A percentile compares a stretch with the other conserved stretches of the same genome.
These are phyloP conservation scores for Oryza longistaminata DNA, from an alignment of 176 grass and related monocot species.

Conservation along the genomic window DNA sequence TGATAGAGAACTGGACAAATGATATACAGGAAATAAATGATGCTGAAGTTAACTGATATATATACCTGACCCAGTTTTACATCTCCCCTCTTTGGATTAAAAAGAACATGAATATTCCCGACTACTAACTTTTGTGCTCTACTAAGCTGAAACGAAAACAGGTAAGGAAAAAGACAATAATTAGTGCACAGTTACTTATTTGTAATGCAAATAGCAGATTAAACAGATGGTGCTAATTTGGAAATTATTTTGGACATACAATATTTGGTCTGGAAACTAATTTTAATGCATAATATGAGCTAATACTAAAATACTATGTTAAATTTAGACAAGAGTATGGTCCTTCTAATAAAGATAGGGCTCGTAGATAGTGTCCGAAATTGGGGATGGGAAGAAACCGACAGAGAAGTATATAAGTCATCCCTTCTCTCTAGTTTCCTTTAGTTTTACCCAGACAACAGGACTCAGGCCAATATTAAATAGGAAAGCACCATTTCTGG, in stretches of 20 bases:
- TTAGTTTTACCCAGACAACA: not conserved
- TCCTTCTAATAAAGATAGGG: not conserved
- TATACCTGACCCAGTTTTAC: constrained; percentile 94
- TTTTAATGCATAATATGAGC: constrained; percentile 11
- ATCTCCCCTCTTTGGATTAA: constrained; percentile 87
- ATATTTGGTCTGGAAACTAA: not conserved
- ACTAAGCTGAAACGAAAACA: constrained; percentile 44
- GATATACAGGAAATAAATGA: constrained; percentile 19
- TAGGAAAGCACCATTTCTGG: not conserved
- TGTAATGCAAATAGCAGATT: not conserved
- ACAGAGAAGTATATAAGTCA: not conserved
- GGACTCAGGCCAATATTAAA: not conserved
- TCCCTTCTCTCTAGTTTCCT: not conserved
- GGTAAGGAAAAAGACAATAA: not conserved
- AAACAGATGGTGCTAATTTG: not conserved
- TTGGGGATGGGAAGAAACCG: not conserved
- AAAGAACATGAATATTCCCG: constrained; percentile 92
- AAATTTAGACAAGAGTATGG: not conserved
- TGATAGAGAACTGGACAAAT: constrained; percentile 5
- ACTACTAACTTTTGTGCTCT: constrained; percentile 59
- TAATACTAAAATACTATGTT: not conserved
- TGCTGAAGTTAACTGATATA: constrained; percentile 10
- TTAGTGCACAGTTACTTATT: not conserved
- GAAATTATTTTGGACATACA: not conserved
- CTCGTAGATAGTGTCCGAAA: not conserved